Base-by-base conservation (phyloP, 768 basidiomycete species). In the Suillus discolor region DNA sequence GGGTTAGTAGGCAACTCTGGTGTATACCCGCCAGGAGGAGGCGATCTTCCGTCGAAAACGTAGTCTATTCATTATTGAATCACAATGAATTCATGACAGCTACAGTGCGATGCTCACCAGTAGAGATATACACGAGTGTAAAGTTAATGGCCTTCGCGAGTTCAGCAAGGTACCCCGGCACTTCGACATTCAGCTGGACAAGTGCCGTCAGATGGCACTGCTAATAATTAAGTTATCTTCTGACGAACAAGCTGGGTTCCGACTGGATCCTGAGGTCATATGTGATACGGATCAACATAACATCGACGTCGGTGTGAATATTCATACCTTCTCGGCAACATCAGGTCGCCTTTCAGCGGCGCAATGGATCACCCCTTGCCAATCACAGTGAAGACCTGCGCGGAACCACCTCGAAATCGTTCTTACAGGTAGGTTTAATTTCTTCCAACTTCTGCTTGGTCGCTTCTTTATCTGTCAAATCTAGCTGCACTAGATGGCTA, bases 321-420 rank as follows among this genome's bases (percentile, higher is more conserved):
- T 41, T 74, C 84, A 60, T 68, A 92, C 95, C 80, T 91, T 91
- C 76, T 97, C 94, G 64, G 94, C 96, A 15, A 94, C 92, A 73
- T 98, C 96, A 6, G 96, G 95, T 53, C 96, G 82, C 67, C 97
- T 80, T 78, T 99, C 96, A 2, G 97, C 97, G 16, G 97, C 97
- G 72, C 96, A 97, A 73, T 99, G 97, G 18, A 99, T 88, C 45
- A 98, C 87, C 88, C 91, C 90, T 91, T 72, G 61, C 64, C 28
- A 64, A 42, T 57, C 20, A 25, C 49, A 60, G 65, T 63, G 39
- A 51, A n/a, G 34, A 28, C 61, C 57, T 44, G 44, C 62, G 59
- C 25, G 41, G n/a, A n/a, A n/a, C 15, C 20, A 39, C n/a, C 39
- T 18, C 12, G 23, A 28, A 39, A 62, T 25, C 47, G 49, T 57